These are phyloP conservation scores for Penstemon eatonii DNA, from an alignment of 257 asterid species.

Conservation along the genomic window DNA sequence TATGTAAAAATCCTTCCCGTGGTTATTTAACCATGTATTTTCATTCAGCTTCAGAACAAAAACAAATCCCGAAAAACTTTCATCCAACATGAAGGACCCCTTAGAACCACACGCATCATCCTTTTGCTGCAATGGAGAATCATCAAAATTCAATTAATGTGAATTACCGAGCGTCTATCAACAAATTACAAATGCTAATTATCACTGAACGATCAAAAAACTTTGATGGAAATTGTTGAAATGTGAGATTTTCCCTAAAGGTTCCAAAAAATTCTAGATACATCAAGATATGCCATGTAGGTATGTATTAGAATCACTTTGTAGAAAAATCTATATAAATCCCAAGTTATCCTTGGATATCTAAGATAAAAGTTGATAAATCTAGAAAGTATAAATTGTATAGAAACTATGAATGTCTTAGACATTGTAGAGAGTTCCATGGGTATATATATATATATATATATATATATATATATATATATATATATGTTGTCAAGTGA, in stretches of 20 bases:
- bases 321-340: no score
- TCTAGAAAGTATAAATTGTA: no score
- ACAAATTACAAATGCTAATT: constrained; percentile 11
- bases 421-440: no score
- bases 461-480: no score
- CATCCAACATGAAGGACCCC: constrained; percentile 69
- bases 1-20: constrained; percentile 75
- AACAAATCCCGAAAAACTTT: constrained; percentile 54
- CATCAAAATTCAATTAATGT: constrained; percentile 27
- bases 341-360: no score
- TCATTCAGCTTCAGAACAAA: constrained; percentile 83
- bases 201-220: constrained; percentile 10
- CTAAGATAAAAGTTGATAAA: no score
- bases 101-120: constrained; percentile 55
- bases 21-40: constrained; percentile 68
- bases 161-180: constrained; percentile 13
- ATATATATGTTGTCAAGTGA: no score
- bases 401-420: no score
- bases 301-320: no score
- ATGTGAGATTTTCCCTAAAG: neutral
- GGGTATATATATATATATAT: no score
- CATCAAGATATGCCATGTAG: no score
- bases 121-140: constrained; percentile 53
- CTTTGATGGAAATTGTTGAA: neutral
- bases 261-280: no score